Evolutionary conservation across 192 early-diverging fungal species (phyloP).

Genomic region (Entomortierella beljakovae): DNA sequence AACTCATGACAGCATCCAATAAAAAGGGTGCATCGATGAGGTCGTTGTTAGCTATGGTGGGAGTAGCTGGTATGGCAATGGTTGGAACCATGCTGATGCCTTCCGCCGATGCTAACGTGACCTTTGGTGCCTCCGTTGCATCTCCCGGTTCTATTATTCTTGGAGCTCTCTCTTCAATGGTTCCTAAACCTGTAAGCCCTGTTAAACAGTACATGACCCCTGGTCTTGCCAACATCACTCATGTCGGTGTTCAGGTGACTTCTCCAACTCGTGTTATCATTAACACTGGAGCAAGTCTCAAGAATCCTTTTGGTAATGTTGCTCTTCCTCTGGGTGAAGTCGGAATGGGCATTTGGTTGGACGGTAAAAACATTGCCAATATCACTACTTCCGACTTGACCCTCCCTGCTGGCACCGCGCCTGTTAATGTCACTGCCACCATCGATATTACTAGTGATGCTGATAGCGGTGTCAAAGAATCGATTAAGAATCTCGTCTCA

Average conservation of each 20-base stretch:
- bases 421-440: constrained; percentile 37
- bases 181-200: constrained; percentile 41
- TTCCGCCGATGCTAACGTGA: constrained; percentile 33
- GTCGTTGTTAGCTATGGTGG: constrained; percentile 36
- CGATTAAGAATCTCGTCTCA: constrained; percentile 39
- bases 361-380: constrained; percentile 30
- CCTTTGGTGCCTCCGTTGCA: constrained; percentile 23
- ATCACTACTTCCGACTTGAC: constrained; percentile 27
- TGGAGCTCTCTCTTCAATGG: constrained; percentile 32
- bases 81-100: constrained; percentile 28
- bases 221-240: constrained; percentile 45
- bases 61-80: constrained; percentile 35
- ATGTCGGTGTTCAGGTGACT: constrained; percentile 11
- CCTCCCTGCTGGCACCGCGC: constrained; percentile 20
- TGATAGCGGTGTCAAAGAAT: constrained; percentile 19
- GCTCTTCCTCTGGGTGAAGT: constrained; percentile 17
- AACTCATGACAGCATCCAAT: constrained; percentile 6
- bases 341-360: constrained; percentile 25
- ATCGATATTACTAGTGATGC: constrained; percentile 33
- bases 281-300: constrained; percentile 15
- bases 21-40: constrained; percentile 16
- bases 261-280: constrained; percentile 34
- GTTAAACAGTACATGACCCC: constrained; percentile 44
- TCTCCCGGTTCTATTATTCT: constrained; percentile 45
- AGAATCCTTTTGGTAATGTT: constrained; percentile 28